Evolutionary conservation across 805 yeast species (phyloP).

Genomic region (Lachancea cidri): DNA sequence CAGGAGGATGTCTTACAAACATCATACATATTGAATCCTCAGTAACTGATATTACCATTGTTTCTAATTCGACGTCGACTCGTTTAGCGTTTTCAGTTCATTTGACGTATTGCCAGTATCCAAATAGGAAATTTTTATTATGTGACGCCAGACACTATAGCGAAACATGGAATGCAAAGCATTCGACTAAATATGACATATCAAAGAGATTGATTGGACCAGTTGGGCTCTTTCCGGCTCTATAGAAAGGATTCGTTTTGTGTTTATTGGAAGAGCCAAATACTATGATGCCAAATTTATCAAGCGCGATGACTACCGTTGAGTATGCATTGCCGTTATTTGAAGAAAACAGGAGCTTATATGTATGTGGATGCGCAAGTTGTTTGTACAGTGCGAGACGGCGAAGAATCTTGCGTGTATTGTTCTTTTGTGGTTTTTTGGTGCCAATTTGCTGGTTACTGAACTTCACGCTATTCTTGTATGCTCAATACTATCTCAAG

Average conservation of each 20-base stretch:
- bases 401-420: constrained; percentile 8
- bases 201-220: no score
- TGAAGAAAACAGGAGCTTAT: no score
- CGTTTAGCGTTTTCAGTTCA: constrained; percentile 28
- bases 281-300: constrained; percentile 1
- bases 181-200: no score
- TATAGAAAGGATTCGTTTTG: no score
- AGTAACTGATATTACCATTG: no score
- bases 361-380: constrained; percentile 23
- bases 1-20: no score
- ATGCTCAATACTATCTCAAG: constrained; percentile 18
- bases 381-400: constrained; percentile 12
- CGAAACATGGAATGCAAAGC: neutral
- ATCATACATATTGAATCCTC: no score
- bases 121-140: constrained; percentile 10
- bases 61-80: neutral
- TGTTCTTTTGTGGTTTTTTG: constrained; percentile 22
- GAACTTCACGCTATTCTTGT: constrained; percentile 14
- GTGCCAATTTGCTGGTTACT: constrained; percentile 22
- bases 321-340: constrained; percentile 7
- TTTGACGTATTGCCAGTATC: constrained; percentile 12
- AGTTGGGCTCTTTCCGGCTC: no score
- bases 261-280: no score
- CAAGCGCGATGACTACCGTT: constrained; percentile 1
- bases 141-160: neutral